Percentiles rank a stretch among this genome's conserved stretches.
Conservation (phyloP, 352 stramenopile genomes). For the Pseudoperonospora humuli region DNA sequence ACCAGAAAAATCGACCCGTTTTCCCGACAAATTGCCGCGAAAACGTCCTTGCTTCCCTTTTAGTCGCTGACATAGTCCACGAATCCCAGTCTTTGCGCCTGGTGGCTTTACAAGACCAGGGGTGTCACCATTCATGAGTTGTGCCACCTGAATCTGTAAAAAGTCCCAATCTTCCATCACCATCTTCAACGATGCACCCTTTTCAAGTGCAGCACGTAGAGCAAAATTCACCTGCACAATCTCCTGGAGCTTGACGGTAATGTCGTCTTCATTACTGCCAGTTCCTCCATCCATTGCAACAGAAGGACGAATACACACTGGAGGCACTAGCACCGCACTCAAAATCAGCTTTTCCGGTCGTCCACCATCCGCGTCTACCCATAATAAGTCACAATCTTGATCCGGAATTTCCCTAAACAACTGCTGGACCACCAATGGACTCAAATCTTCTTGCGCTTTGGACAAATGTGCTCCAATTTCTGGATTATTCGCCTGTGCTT, state of each 20-base stretch:
- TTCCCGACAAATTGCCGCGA: conserved; percentile 97
- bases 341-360: conserved; percentile 97
- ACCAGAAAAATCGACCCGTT: conserved; percentile 99
- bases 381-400: conserved; percentile 97
- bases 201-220: conserved; percentile 89
- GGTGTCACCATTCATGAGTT: conserved; percentile 99
- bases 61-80: conserved; percentile 95
- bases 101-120: conserved; percentile 94
- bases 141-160: conserved; percentile 94
- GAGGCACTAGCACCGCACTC: conserved; percentile 95
- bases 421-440: conserved; percentile 86
- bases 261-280: conserved; percentile 97
- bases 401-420: conserved; percentile 95
- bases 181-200: conserved; percentile 95
- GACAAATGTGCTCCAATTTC: conserved; percentile 80
- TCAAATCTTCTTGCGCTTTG: conserved; percentile 89
- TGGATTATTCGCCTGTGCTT: conserved; percentile 68
- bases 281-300: conserved; percentile 95
- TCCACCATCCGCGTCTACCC: conserved; percentile 91
- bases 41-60: conserved; percentile 98
- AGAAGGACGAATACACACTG: conserved; percentile 97
- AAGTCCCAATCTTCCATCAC: conserved; percentile 99
- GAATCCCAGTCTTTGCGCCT: conserved; percentile 90
- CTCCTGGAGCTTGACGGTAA: conserved; percentile 98
- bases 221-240: conserved; percentile 99